Conservation (phyloP, 106 monocot genomes). For the Acorus gramineus region DNA sequence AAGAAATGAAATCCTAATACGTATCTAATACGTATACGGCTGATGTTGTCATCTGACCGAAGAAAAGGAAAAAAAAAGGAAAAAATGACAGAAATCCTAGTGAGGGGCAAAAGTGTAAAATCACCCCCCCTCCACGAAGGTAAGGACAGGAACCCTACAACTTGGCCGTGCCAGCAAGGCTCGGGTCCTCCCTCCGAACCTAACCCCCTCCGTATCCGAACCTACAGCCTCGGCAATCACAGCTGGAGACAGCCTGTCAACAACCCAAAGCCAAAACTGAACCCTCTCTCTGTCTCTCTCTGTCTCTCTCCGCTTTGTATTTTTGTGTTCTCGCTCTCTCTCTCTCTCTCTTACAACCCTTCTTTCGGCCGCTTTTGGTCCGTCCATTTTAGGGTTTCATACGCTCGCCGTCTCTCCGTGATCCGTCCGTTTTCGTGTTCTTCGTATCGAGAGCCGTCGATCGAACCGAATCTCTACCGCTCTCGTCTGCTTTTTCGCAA, state of each 20-base stretch:
- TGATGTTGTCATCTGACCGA: too few species aligned
- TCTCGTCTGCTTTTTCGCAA: too few species aligned
- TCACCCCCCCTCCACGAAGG: too few species aligned
- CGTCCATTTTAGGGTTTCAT: not conserved
- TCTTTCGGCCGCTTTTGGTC: not conserved
- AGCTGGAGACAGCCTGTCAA: slow-evolving; percentile 57
- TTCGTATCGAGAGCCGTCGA: too few species aligned
- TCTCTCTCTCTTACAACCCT: slow-evolving; percentile 1
- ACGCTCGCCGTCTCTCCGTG: not conserved
- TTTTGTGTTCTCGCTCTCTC: slow-evolving; percentile 1
- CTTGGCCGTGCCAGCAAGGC: slow-evolving; percentile 18
- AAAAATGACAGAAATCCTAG: too few species aligned
- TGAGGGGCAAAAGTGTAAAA: too few species aligned
- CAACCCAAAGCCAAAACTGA: slow-evolving; percentile 2
- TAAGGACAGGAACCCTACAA: too few species aligned
- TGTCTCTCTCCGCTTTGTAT: slow-evolving; percentile 5
- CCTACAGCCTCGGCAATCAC: slow-evolving; percentile 8
- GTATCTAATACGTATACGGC: too few species aligned
- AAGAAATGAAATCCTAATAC: too few species aligned
- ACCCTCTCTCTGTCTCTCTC: slow-evolving; percentile 3
- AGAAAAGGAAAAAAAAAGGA: too few species aligned
- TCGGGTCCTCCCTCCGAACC: slow-evolving; percentile 2
- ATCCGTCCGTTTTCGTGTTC: not conserved
- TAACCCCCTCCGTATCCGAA: slow-evolving; percentile 5
- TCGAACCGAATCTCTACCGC: too few species aligned